Percentiles rank a stretch among this genome's conserved stretches.
These are phyloP conservation scores for Starmerella powellii DNA, from an alignment of 805 yeast species.

Conservation along the genomic window DNA sequence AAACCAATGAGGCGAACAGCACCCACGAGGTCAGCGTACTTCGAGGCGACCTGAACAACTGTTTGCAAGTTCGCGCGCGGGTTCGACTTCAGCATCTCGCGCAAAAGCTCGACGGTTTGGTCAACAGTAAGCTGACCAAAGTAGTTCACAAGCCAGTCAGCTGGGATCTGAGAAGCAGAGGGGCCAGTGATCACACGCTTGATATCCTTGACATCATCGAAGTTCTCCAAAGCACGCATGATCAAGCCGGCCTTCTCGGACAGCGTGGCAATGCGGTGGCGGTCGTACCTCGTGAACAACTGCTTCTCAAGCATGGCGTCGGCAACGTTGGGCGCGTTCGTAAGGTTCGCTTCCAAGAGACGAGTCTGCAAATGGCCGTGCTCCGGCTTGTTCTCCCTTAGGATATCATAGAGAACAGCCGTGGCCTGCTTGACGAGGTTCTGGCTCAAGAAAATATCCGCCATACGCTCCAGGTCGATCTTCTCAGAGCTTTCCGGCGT, in stretches of 20 bases:
- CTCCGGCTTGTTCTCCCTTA: constrained; percentile 84
- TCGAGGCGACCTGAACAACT: constrained; percentile 92
- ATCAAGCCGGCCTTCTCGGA: constrained; percentile 93
- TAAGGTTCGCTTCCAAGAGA: constrained; percentile 77
- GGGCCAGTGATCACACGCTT: constrained; percentile 90
- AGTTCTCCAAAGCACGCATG: constrained; percentile 94
- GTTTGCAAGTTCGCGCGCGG: constrained; percentile 81
- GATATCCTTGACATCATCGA: constrained; percentile 87
- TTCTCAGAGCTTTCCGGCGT: constrained; percentile 37
- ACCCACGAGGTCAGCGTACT: constrained; percentile 88
- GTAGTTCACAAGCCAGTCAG: constrained; percentile 86
- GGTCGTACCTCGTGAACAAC: constrained; percentile 92
- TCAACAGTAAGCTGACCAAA: constrained; percentile 92
- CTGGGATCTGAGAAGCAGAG: constrained; percentile 44
- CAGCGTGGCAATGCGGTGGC: constrained; percentile 79
- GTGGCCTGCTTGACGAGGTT: constrained; percentile 96
- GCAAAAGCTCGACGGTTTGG: constrained; percentile 76
- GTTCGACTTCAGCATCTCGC: constrained; percentile 70
- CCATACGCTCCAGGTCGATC: constrained; percentile 71
- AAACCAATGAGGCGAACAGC: constrained; percentile 71
- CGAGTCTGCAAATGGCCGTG: constrained; percentile 95
- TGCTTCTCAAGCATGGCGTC: constrained; percentile 94
- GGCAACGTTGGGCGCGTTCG: constrained; percentile 98
- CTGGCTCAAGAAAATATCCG: constrained; percentile 90
- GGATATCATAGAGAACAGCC: constrained; percentile 87